These are phyloP conservation scores for Ophiosphaerella herpotricha DNA, from an alignment of 2,329 filamentous ascomycete species.

Conservation along the genomic window DNA sequence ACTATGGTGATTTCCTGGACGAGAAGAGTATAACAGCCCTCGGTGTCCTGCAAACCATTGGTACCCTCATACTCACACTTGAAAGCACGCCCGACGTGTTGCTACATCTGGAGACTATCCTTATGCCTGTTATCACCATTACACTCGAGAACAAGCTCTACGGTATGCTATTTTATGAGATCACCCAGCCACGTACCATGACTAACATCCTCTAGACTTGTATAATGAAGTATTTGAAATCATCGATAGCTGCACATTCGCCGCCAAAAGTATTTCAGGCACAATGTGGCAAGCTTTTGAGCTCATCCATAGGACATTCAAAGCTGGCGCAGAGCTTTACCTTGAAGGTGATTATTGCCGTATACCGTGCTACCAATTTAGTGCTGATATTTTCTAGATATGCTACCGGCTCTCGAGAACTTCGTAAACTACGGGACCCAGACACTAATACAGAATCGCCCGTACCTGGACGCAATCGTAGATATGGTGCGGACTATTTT, in stretches of 20 bases:
- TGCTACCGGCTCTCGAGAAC: conserved; percentile 97
- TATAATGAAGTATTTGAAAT: conserved; percentile 99
- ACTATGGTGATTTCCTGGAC: conserved; percentile 88
- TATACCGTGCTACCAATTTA: neutral
- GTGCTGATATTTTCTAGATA: conserved; percentile 61
- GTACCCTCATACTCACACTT: conserved; percentile 91
- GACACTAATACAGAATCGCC: conserved; percentile 78
- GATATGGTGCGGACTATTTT: conserved; percentile 97
- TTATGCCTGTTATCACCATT: conserved; percentile 96
- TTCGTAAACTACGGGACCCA: conserved; percentile 91
- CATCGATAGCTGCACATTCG: conserved; percentile 98
- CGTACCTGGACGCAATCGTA: conserved; percentile 85
- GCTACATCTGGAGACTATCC: conserved; percentile 87
- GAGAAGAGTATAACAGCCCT: conserved; percentile 98
- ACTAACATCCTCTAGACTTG: conserved; percentile 63
- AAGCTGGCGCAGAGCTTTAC: conserved; percentile 94
- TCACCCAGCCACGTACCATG: neutral
- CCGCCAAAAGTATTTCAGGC: conserved; percentile 90
- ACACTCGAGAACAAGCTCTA: conserved; percentile 98
- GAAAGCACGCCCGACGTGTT: conserved; percentile 97
- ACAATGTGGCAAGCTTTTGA: conserved; percentile 99
- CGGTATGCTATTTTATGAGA: conserved; percentile 54
- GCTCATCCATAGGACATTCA: conserved; percentile 95
- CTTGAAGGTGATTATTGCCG: conserved; percentile 64
- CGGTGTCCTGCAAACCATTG: conserved; percentile 95